These are phyloP conservation scores for Phaeophleospora eucalypticola DNA, from an alignment of 2,329 filamentous ascomycete genomes.

Conservation along the genomic window DNA sequence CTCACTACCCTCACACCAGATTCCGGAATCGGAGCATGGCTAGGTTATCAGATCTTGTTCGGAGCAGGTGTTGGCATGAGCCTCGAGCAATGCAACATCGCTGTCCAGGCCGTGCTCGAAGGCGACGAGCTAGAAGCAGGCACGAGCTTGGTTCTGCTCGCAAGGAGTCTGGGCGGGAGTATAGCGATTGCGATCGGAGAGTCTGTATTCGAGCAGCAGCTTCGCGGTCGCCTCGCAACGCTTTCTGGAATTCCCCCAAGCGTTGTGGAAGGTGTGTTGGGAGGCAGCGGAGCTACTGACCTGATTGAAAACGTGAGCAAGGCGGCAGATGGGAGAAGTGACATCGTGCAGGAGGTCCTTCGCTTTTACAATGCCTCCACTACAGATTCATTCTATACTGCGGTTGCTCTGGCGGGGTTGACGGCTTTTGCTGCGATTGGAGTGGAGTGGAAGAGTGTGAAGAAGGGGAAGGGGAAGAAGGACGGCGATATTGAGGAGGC, in stretches of 20 bases:
- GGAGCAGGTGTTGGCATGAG: constrained; percentile 10
- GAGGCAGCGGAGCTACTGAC: constrained; percentile 6
- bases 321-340: not conserved
- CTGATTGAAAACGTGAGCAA: constrained; percentile 1
- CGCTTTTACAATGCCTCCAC: not conserved
- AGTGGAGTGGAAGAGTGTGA: constrained; percentile 34
- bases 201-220: constrained; percentile 9
- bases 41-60: constrained; percentile 20
- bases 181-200: constrained; percentile 9
- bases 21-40: constrained; percentile 13
- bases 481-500: constrained; percentile 5
- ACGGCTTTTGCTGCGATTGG: constrained; percentile 5
- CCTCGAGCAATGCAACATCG: constrained; percentile 14
- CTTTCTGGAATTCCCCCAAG: not conserved
- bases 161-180: constrained; percentile 9
- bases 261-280: constrained; percentile 1
- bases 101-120: constrained; percentile 11
- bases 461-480: constrained; percentile 10
- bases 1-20: constrained; percentile 25
- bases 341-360: not conserved
- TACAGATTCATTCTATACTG: constrained; percentile 9
- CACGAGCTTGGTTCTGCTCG: constrained; percentile 7
- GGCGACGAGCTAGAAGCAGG: constrained; percentile 10
- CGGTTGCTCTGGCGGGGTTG: constrained; percentile 9
- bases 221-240: not conserved